Evolutionary conservation across 2,329 filamentous ascomycete genomes (phyloP), one percentile per base, ranked within the genome.

Genomic region (Teratosphaeriaceae sp.): DNA sequence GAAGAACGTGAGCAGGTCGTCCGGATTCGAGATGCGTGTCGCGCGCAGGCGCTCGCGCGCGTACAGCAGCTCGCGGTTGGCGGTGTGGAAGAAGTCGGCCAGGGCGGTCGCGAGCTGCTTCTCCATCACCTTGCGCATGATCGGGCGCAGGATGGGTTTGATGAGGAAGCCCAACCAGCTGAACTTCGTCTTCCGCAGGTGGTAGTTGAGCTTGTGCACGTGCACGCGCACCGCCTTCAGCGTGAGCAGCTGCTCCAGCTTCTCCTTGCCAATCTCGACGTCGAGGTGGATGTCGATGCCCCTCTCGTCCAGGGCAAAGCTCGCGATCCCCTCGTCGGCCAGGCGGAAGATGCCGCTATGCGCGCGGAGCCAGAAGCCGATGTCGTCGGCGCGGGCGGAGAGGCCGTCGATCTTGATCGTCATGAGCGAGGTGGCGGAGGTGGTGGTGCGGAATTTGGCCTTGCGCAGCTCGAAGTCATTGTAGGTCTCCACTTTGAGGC

Each of bases 391-490:
- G 30, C 84, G 81, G 42, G 92, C 74, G 0, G 88, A 94, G 7
- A 97, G 68, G 0, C 90, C 90, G 50, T 88, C 82, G 29, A 95
- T 68, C 49, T 85, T 86, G 57, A 94, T 74, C 1, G 84, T 85
- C 51, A 92, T 75, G 2, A 85, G 71, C 26, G 55, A 59, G 0
- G 85, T 89, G 21, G 79, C 84, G 13, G 50, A 52, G 0, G 85
- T 88, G 19, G 79, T 83, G 0, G 84, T 89, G 38, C 79, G 64
- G 71, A 84, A 78, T 5, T 76, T 80, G 15, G 81, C 82, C 62
- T 94, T 94, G 50, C 83, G 78, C 30, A 96, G 80, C 51, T 94
- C 87, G 24, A 96, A 68, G 53, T 94, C 85, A 57, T 94, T 96
- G 63, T 84, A 83, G 0, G 86, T 90, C 50, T 88, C 82, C 3